Evolutionary conservation across 805 yeast species (phyloP).

Genomic region (Candida silvicultrix): DNA sequence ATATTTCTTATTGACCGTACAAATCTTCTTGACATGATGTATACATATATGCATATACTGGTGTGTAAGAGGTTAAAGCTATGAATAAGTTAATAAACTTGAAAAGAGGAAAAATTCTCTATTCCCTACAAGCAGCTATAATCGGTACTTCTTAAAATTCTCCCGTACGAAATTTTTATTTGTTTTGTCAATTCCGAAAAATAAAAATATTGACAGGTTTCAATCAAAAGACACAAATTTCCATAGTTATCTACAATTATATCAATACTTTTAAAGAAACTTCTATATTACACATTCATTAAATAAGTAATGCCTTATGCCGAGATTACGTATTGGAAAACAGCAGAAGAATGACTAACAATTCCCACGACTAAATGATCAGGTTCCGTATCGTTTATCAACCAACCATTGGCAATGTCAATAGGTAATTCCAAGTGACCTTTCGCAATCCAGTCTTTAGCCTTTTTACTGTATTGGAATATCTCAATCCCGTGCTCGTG

Average conservation of each 20-base stretch:
- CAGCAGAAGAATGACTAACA: neutral
- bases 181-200: no score
- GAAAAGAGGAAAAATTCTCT: no score
- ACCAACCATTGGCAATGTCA: neutral
- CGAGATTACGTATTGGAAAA: neutral
- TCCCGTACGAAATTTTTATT: neutral
- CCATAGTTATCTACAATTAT: no score
- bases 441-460: constrained; percentile 14
- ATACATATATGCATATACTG: no score
- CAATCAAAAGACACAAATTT: no score
- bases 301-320: neutral
- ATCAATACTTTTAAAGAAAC: no score
- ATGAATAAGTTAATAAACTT: no score
- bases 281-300: neutral
- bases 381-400: neutral
- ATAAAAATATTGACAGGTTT: neutral
- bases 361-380: neutral
- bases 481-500: constrained; percentile 6
- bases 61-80: neutral
- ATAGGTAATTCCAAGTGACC: constrained; percentile 3
- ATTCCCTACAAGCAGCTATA: neutral
- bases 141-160: no score
- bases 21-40: constrained; percentile 20
- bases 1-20: constrained; percentile 27
- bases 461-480: constrained; percentile 15